Evolutionary conservation across 2,329 filamentous ascomycete species (phyloP).

Genomic region (Apiospora phragmitis): DNA sequence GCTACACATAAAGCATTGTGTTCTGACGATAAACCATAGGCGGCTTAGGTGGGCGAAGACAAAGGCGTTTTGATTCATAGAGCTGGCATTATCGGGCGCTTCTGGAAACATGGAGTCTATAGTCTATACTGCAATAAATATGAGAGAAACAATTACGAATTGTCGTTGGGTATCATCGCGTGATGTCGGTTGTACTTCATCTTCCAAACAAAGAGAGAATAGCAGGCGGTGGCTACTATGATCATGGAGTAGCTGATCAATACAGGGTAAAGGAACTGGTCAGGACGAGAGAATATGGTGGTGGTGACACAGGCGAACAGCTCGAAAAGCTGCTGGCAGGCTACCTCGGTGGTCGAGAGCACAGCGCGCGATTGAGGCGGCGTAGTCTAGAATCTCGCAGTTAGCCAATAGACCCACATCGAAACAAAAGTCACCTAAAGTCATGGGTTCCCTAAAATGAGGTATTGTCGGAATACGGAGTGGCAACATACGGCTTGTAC

Average conservation of each 20-base stretch:
- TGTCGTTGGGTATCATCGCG: slow-evolving; percentile 7
- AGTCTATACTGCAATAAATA: slow-evolving; percentile 3
- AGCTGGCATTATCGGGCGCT: background rate
- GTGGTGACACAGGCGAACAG: background rate
- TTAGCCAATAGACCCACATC: background rate
- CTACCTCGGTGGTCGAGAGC: background rate
- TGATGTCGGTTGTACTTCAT: slow-evolving; percentile 8
- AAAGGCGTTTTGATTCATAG: background rate
- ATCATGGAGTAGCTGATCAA: slow-evolving; percentile 7
- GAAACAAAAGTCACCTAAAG: background rate
- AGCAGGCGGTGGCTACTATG: slow-evolving; percentile 1
- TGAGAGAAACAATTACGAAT: slow-evolving; percentile 2
- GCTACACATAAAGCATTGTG: background rate
- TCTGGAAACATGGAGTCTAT: background rate
- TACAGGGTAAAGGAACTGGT: slow-evolving; percentile 6
- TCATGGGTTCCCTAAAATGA: background rate
- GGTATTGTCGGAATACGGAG: background rate
- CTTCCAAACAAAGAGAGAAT: slow-evolving; percentile 7
- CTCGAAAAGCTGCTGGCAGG: background rate
- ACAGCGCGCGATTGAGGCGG: background rate
- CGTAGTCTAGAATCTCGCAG: background rate
- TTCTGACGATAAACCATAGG: background rate
- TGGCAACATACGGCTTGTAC: background rate
- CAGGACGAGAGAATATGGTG: background rate
- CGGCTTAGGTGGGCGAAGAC: background rate